Evolutionary conservation across 345 rosid species (phyloP).

Genomic region (Citrus australasica): DNA sequence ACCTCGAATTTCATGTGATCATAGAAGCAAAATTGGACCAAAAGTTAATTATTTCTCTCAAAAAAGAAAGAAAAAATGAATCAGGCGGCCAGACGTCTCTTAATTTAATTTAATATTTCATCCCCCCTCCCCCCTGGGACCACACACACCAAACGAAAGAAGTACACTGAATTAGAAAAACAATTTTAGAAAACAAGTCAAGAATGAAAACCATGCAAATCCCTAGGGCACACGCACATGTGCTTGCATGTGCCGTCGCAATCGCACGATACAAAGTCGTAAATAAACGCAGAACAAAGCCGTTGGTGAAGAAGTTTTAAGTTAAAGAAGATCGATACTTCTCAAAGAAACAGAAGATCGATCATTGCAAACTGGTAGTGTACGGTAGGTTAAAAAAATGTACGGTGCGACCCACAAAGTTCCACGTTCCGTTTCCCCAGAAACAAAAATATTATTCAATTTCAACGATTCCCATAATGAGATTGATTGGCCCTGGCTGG

Average conservation of each 20-base stretch:
- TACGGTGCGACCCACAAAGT: slow-evolving; percentile 18
- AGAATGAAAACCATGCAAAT: not conserved
- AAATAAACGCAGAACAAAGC: not conserved
- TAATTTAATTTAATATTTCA: no score
- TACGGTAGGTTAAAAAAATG: slow-evolving; percentile 19
- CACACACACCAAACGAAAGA: not conserved
- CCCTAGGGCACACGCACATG: not conserved
- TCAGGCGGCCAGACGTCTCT: not conserved
- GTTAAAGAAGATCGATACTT: not conserved
- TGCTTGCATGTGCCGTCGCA: not conserved
- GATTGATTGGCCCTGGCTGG: not conserved
- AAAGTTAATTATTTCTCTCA: not conserved
- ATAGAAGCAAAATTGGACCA: not conserved
- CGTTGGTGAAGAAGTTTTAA: not conserved
- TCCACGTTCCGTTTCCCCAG: not conserved
- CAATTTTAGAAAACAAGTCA: not conserved
- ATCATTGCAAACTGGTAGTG: not conserved
- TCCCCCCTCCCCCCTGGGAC: not conserved
- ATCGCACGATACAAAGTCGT: not conserved
- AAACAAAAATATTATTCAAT: not conserved
- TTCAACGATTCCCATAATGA: no score
- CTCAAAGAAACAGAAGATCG: not conserved
- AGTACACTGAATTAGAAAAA: not conserved
- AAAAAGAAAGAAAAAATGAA: not conserved
- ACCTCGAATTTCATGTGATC: not conserved